Base-by-base conservation (phyloP, 176 grass and related monocot species). In the Otatea glauca region DNA sequence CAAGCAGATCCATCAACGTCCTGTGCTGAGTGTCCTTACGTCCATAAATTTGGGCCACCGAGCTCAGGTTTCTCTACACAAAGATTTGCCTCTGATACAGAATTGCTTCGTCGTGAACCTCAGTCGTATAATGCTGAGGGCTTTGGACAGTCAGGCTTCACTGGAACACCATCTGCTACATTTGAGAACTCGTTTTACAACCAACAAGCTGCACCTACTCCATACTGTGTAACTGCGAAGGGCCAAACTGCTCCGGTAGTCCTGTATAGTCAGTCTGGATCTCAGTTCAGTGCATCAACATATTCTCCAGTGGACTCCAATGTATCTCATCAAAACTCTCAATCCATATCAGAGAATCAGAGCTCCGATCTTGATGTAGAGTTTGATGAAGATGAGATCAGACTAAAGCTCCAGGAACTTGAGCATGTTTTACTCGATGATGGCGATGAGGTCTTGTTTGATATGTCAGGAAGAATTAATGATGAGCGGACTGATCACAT, bases 381-480 rank as follows among this genome's bases (percentile, higher is more conserved):
- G 53, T 95, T 88, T 74, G 90, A 85, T 55, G 90, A 95, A 54
- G 85, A 95, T 78, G 93, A 95, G 70, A 84, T 95, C 65, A 89
- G 85, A 67, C 37, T 95, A 58, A 95, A 95, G 78, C 79, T 95
- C 63, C 93, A 90, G 72, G 93, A 95, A 45, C 85, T 95, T 64
- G 88, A 95, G 79, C 88, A 92, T 77, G 93, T 85, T 43, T 88
- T 95, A 74, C 29, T 90, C 1, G 74, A 88, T 73, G 90, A 95
- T 69, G 75, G 73, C 63, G 88, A 95, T 58, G 74, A 76, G 25
- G 79, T 91, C 12, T 68, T 94, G 60, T 77, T 87, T 32, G 89
- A 92, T 66, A 27, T 86, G 9, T 83, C 82, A 39, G 74, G 85
- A 53, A 83, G 79, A 44, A 68, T 84, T 70, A 81, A 82, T 0